phyloP scores from a whole-genome alignment of 169 alveolate species.

The Besnoitia besnoiti region DNA sequence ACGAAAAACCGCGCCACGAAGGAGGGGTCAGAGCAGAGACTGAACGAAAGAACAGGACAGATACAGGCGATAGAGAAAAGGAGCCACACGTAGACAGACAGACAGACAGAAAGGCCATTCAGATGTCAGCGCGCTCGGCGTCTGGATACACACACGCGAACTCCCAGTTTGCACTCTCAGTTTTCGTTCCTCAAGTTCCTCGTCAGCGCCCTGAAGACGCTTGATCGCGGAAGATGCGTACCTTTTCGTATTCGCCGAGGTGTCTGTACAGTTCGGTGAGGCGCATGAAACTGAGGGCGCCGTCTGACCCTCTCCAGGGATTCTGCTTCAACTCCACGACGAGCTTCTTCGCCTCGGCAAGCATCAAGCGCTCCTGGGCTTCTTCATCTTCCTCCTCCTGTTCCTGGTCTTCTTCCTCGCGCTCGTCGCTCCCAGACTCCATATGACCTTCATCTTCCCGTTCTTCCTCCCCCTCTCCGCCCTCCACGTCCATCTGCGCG shows the following conservation, averaged over 20 bases:
- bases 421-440: not conserved
- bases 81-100: too few relatives aligned
- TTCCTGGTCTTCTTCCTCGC: not conserved
- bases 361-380: not conserved
- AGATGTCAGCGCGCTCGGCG: too few relatives aligned
- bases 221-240: too few relatives aligned
- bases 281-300: not conserved
- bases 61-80: too few relatives aligned
- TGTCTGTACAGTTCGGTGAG: constrained; percentile 31
- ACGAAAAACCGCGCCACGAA: too few relatives aligned
- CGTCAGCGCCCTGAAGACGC: too few relatives aligned
- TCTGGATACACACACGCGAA: too few relatives aligned
- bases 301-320: constrained; percentile 6
- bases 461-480: constrained; percentile 1
- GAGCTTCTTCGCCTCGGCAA: not conserved
- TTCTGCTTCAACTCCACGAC: not conserved
- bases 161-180: too few relatives aligned
- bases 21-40: too few relatives aligned
- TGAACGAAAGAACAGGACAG: too few relatives aligned
- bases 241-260: constrained; percentile 44
- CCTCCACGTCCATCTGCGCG: not conserved
- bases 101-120: too few relatives aligned
- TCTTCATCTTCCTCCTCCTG: not conserved
- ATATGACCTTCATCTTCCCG: not conserved
- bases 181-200: too few relatives aligned